Base-by-base conservation (phyloP, 306 rosid species). In the Ziziphus jujuba region DNA sequence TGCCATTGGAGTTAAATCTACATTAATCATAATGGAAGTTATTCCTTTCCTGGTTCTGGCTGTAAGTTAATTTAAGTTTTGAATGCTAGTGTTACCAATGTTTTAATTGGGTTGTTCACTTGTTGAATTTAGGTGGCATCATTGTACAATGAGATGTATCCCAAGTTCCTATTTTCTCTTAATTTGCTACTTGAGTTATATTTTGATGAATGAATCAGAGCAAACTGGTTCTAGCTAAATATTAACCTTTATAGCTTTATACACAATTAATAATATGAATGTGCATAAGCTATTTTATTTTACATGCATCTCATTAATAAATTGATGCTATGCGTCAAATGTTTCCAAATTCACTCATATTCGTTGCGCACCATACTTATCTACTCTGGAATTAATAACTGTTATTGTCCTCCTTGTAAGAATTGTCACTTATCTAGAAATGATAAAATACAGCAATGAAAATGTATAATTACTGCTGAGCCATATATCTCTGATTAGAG, bases 11-110 rank as follows among this genome's bases (percentile, higher is more conserved):
- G 84, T 92, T 43, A 92, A 90, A 77, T 92, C 98, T 28, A 92
- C 98, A n/a, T 53, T 92, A 75, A 92, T 92, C 71, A 92, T 92
- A 58, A 87, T 92, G 96, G 98, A 92, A 87, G 98, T 90, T 79
- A 92, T 92, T 63, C 98, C 98, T 54, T 92, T 92, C 74, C 86
- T 92, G 36, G 97, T 92, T 56, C 81, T 92, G 73, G 98, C 98
- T 64, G 98, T 92, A 89, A 85, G 98, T 82, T 34, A 35, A 49
- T 47, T 7, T 1, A 56, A 51, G 17, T 43, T 63, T 69, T 45
- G 28, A 25, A 50, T 60, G 16, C 23, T 48, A 53, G 65, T 51
- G 43, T 53, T 61, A 38, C n/a, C 9, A 55, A 60, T 43, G 48
- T 76, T 25, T 58, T 64, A 19, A 14, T 9, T 47, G 56, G 24